Evolutionary conservation across 2,329 filamentous ascomycete genomes (phyloP).

Genomic region (Ophiostoma pallidulum): DNA sequence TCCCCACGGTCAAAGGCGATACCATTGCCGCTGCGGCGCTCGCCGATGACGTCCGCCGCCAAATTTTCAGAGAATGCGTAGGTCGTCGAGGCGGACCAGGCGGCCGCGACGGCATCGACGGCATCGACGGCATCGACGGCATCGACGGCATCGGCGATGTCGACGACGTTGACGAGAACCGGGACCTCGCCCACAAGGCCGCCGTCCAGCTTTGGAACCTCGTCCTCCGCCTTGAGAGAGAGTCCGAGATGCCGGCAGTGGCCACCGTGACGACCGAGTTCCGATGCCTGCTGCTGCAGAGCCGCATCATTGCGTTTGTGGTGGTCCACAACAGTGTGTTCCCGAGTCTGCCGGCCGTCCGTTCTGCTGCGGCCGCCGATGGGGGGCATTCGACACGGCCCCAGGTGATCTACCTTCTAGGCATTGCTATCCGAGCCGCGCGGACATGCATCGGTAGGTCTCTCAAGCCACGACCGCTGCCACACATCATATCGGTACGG

Average conservation of each 20-base stretch:
- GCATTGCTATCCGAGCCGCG: slow-evolving; percentile 22
- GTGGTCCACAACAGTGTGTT: slow-evolving; percentile 41
- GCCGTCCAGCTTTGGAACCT: slow-evolving; percentile 15
- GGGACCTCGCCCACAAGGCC: neutral
- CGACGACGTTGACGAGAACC: neutral
- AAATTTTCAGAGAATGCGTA: neutral
- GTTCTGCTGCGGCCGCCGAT: neutral
- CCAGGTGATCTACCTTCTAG: slow-evolving; percentile 2
- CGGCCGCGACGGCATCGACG: too few species aligned
- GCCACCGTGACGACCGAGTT: slow-evolving; percentile 13
- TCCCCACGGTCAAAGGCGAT: slow-evolving; percentile 10
- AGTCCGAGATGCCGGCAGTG: neutral
- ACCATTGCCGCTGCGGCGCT: slow-evolving; percentile 6
- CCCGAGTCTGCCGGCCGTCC: too few species aligned
- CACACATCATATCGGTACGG: neutral
- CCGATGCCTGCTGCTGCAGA: slow-evolving; percentile 28
- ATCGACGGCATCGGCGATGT: neutral
- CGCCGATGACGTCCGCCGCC: slow-evolving; percentile 5
- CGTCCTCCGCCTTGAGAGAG: slow-evolving; percentile 4
- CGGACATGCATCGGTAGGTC: slow-evolving; percentile 47
- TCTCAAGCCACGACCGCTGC: too few species aligned
- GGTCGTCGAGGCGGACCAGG: too few species aligned
- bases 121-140: neutral
- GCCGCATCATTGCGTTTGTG: slow-evolving; percentile 53
- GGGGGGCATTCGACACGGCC: neutral